phyloP scores from a whole-genome alignment of 2,329 filamentous ascomycete species.

The Fusarium sp. region DNA sequence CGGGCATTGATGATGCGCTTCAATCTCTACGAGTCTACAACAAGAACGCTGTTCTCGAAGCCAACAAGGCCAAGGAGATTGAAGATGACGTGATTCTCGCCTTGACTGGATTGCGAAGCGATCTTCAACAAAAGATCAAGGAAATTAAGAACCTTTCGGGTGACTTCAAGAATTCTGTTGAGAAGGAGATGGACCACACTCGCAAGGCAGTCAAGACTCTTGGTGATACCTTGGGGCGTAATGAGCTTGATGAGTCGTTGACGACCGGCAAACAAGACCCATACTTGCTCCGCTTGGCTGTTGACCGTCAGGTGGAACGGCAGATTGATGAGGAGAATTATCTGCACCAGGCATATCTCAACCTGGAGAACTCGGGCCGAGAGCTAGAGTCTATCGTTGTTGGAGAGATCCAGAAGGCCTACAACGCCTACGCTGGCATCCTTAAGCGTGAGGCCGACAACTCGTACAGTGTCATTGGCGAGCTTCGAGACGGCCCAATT shows the following conservation, averaged over 20 bases:
- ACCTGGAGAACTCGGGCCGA: conserved; percentile 91
- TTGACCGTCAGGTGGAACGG: conserved; percentile 90
- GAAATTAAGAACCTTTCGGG: conserved; percentile 94
- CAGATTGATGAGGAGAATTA: conserved; percentile 99
- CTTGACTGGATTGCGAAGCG: conserved; percentile 85
- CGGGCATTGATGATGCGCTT: conserved; percentile 89
- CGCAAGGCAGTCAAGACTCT: conserved; percentile 81
- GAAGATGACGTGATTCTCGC: conserved; percentile 92
- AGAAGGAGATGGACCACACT: conserved; percentile 92
- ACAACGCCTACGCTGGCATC: conserved; percentile 92
- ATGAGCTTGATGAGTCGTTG: conserved; percentile 78
- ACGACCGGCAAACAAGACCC: conserved; percentile 91
- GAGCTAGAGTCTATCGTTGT: conserved; percentile 97
- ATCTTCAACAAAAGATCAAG: conserved; percentile 96
- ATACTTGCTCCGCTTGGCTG: conserved; percentile 85
- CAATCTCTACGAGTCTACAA: conserved; percentile 86
- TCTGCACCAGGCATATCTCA: conserved; percentile 93
- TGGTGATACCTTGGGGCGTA: conserved; percentile 84
- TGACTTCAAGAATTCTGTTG: conserved; percentile 97
- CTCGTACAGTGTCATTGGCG: conserved; percentile 81
- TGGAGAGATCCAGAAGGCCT: conserved; percentile 97
- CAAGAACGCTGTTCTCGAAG: conserved; percentile 81
- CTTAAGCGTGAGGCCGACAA: conserved; percentile 91
- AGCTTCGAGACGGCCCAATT: conserved; percentile 85
- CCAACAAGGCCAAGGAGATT: conserved; percentile 90